Evolutionary conservation across 257 asterid genomes (phyloP), one percentile per base, ranked within the genome.

Genomic region (Capsicum rhomboideum): DNA sequence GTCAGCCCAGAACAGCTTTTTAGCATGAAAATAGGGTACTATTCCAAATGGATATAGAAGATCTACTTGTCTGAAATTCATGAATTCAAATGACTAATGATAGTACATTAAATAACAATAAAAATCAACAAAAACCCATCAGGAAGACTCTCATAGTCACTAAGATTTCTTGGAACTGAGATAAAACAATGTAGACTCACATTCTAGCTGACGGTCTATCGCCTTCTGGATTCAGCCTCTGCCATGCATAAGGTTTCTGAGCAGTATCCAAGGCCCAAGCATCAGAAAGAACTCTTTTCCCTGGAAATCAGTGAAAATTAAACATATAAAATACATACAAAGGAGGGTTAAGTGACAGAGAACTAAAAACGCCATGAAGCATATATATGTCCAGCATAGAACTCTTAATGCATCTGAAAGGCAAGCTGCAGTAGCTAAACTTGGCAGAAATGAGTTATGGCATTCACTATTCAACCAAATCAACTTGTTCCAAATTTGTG

Each of bases 181-280:
- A 88, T 42, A 61, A 80, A 72, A 74, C 78, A 72, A 83, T 12
- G 79, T 21, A 69, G 68, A 90, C 99, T 93, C 86, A 97, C 99
- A 97, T 93, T 92, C 99, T 91, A 71, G 97, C 98, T 85, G 96
- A 91, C 84, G 99, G 99, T 86, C 90, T 90, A 86, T 95, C 98
- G 12, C 99, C 99, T 90, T 92, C 98, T 6, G 99, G 99, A 87
- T 91, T 93, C 86, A 97, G 99, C 90, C 94, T 93, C 91, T 91
- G 96, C 99, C 99, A 97, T 61, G 59, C 96, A 85, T 97, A 97
- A 4, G 99, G 99, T 88, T 97, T 97, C 87, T 95, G 98, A 85
- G 99, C 98, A 83, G 99, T 97, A 85, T 97, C 99, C 91, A 97
- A 92, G 77, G 89, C 98, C 99, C 99, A 97, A 84, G 98, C 97